These are phyloP conservation scores for Gossypium australe DNA, from an alignment of 345 rosid genomes.

Conservation along the genomic window DNA sequence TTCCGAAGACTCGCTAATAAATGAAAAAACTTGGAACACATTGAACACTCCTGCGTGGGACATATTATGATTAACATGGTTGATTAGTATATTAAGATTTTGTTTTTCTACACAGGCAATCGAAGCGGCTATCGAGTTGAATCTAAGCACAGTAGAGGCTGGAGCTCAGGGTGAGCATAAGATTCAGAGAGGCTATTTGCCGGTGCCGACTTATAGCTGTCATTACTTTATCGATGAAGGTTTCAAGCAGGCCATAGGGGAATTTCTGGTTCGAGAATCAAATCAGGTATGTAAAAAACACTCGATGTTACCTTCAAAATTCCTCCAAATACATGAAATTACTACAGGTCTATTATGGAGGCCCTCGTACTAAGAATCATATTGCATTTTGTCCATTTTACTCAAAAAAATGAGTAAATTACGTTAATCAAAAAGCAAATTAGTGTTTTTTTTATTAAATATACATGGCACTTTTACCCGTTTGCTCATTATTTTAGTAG, in stretches of 20 bases:
- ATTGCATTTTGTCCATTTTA: too few relatives aligned
- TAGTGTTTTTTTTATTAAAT: too few relatives aligned
- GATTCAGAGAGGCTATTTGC: conserved; percentile 88
- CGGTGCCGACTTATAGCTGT: conserved; percentile 81
- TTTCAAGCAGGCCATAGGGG: conserved; percentile 62
- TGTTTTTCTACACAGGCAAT: conserved; percentile 4
- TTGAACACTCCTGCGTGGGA: background rate
- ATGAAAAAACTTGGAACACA: too few relatives aligned
- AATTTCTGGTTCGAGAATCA: conserved; percentile 63
- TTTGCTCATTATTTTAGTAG: too few relatives aligned
- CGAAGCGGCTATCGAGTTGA: conserved; percentile 6
- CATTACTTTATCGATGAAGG: conserved; percentile 70
- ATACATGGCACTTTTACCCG: too few relatives aligned
- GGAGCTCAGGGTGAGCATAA: conserved; percentile 99
- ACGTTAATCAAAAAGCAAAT: too few relatives aligned
- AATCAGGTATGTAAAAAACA: conserved; percentile 45
- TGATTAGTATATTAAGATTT: background rate
- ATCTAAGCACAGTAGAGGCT: conserved; percentile 63
- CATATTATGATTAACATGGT: background rate
- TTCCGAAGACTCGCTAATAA: too few relatives aligned
- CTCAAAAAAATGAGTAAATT: too few relatives aligned
- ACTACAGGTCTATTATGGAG: too few relatives aligned
- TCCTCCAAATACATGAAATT: background rate
- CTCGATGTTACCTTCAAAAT: background rate
- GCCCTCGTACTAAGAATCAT: too few relatives aligned